A percentile compares a stretch with the other conserved stretches of the same genome.
phyloP scores from a whole-genome alignment of 164 flowering plant species.

The Macadamia integrifolia region DNA sequence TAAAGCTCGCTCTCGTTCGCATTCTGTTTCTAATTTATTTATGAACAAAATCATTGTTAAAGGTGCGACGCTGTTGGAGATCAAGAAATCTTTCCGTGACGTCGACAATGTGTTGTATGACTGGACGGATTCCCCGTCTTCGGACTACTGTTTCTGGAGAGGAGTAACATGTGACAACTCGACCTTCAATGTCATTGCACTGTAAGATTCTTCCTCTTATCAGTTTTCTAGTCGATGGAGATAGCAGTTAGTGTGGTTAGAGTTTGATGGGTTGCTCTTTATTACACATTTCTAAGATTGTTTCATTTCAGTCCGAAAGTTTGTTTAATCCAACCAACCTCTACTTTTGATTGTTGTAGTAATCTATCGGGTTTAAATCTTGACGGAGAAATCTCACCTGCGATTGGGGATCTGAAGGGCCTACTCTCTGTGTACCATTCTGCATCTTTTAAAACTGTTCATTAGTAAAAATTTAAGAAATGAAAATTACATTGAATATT shows the following conservation, averaged over 20 bases:
- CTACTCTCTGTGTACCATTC: slow-evolving; percentile 43
- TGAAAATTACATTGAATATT: not conserved
- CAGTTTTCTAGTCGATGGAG: not conserved
- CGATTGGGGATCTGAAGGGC: slow-evolving; percentile 60
- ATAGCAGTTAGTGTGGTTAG: not conserved
- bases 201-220: slow-evolving; percentile 38
- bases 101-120: slow-evolving; percentile 84
- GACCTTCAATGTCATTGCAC: slow-evolving; percentile 76
- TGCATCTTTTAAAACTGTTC: too few species aligned
- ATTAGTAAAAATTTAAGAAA: not conserved
- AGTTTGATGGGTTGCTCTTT: too few species aligned
- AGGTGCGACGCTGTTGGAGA: slow-evolving; percentile 74
- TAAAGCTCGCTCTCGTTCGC: not conserved
- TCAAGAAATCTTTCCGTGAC: slow-evolving; percentile 83
- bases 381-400: slow-evolving; percentile 83
- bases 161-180: slow-evolving; percentile 88
- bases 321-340: too few species aligned
- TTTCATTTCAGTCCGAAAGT: too few species aligned
- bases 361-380: slow-evolving; percentile 85
- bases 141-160: slow-evolving; percentile 91
- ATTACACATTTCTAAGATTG: too few species aligned
- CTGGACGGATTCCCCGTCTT: slow-evolving; percentile 74
- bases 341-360: slow-evolving; percentile 30
- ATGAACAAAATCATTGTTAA: not conserved
- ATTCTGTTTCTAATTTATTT: not conserved